Percentiles rank a stretch among this genome's conserved stretches.
Evolutionary conservation across 106 monocot genomes (phyloP).

Genomic region (Dendrobium catenatum): DNA sequence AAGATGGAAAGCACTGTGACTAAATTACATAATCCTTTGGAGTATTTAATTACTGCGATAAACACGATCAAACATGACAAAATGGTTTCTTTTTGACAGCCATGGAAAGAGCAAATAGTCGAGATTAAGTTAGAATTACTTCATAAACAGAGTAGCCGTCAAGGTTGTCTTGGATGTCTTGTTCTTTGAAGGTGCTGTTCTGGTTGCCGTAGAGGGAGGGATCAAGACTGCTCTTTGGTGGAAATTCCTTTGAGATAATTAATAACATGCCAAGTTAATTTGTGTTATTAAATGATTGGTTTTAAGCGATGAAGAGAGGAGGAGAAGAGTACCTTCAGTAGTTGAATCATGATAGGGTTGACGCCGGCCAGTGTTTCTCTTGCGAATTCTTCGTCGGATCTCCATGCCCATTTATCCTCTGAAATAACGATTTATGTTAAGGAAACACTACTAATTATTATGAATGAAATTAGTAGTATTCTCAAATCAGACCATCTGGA

Average conservation of each 20-base stretch:
- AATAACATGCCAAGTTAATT: neutral
- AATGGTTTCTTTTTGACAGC: neutral
- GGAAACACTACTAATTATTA: no score
- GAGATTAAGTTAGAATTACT: neutral
- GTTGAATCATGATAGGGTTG: slow-evolving; percentile 47
- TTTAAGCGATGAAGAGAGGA: neutral
- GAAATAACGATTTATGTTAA: neutral
- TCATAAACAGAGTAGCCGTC: slow-evolving; percentile 32
- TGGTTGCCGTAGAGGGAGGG: slow-evolving; percentile 38
- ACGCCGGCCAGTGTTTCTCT: slow-evolving; percentile 70
- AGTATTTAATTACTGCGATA: no score
- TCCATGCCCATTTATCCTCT: slow-evolving; percentile 44
- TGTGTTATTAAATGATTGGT: neutral
- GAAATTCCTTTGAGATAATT: slow-evolving; percentile 39
- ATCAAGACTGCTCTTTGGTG: slow-evolving; percentile 68
- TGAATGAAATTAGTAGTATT: no score
- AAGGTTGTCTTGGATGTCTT: slow-evolving; percentile 33
- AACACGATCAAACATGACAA: neutral
- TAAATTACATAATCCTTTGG: no score
- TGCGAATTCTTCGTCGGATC: slow-evolving; percentile 58
- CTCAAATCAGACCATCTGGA: no score
- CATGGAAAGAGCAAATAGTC: neutral
- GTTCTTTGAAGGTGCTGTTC: slow-evolving; percentile 37
- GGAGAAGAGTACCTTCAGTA: slow-evolving; percentile 26
- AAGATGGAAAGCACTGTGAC: neutral